Percentiles rank a stretch among this genome's conserved stretches.
phyloP scores from a whole-genome alignment of 2,329 filamentous ascomycete genomes.

The Pseudogymnoascus sp. region DNA sequence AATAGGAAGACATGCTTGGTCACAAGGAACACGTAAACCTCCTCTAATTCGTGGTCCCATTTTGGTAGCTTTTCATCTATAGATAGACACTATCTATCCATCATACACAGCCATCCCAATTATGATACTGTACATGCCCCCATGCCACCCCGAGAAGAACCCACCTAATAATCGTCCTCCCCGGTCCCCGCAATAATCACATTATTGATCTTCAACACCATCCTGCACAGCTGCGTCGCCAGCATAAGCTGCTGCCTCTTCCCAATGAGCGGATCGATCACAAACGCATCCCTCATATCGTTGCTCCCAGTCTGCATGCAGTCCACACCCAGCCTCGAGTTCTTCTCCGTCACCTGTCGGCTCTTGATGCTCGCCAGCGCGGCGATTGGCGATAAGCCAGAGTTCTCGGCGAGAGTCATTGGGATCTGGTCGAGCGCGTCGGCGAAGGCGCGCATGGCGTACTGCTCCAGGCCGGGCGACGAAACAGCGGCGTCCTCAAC shows the following conservation, averaged over 20 bases:
- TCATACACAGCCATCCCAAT: slow-evolving; percentile 10
- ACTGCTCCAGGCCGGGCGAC: slow-evolving; percentile 96
- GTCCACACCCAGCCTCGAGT: slow-evolving; percentile 79
- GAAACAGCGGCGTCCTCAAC: slow-evolving; percentile 93
- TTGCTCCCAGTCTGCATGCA: slow-evolving; percentile 96
- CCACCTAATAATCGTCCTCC: slow-evolving; percentile 71
- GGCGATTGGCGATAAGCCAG: slow-evolving; percentile 89
- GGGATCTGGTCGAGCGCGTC: slow-evolving; percentile 90
- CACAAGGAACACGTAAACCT: background rate
- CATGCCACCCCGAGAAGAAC: slow-evolving; percentile 1
- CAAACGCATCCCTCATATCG: slow-evolving; percentile 96
- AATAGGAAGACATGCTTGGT: background rate
- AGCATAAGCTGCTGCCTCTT: slow-evolving; percentile 96
- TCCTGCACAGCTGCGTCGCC: slow-evolving; percentile 93
- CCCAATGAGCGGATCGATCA: slow-evolving; percentile 95
- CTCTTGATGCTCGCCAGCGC: slow-evolving; percentile 93
- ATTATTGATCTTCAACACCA: slow-evolving; percentile 97
- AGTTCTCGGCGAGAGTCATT: slow-evolving; percentile 97
- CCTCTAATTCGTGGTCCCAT: slow-evolving; percentile 9
- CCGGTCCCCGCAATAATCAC: slow-evolving; percentile 86
- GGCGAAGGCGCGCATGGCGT: slow-evolving; percentile 96
- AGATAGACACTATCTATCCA: slow-evolving; percentile 11
- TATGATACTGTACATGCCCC: slow-evolving; percentile 10
- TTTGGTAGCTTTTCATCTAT: slow-evolving; percentile 10
- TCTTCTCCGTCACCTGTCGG: slow-evolving; percentile 84